Conservation (phyloP, 345 rosid genomes). For the Raphanus sativus region DNA sequence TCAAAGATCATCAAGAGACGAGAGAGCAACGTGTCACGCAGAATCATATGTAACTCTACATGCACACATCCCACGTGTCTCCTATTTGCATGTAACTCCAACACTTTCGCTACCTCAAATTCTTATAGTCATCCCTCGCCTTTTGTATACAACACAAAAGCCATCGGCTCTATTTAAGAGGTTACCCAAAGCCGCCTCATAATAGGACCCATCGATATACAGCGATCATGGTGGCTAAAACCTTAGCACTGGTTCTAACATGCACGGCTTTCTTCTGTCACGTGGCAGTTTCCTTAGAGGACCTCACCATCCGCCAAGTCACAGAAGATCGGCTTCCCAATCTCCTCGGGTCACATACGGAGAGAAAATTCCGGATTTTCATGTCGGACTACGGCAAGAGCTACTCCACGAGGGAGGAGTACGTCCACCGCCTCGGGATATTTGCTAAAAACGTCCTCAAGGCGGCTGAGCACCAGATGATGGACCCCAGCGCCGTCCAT, state of each 20-base stretch:
- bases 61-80: constrained; percentile 39
- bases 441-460: constrained; percentile 64
- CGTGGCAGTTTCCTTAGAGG: constrained; percentile 23
- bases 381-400: constrained; percentile 56
- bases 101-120: constrained; percentile 19
- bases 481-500: constrained; percentile 75
- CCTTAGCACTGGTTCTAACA: constrained; percentile 26
- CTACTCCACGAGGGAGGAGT: constrained; percentile 63
- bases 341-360: constrained; percentile 45
- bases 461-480: constrained; percentile 76
- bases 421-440: constrained; percentile 65
- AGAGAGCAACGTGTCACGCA: constrained; percentile 23
- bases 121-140: background rate
- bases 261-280: constrained; percentile 19
- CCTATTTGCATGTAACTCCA: constrained; percentile 29
- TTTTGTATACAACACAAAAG: background rate
- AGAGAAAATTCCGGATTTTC: constrained; percentile 56
- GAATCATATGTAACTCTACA: constrained; percentile 16
- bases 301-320: constrained; percentile 50
- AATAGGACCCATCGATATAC: constrained; percentile 14
- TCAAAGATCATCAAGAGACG: background rate
- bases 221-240: constrained; percentile 34
- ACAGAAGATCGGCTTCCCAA: constrained; percentile 34
- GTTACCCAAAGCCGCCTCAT: background rate
- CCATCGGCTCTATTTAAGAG: background rate